Evolutionary conservation across 441 rosid genomes (phyloP), one percentile per base, ranked within the genome.

Genomic region (Populus hybrid): DNA sequence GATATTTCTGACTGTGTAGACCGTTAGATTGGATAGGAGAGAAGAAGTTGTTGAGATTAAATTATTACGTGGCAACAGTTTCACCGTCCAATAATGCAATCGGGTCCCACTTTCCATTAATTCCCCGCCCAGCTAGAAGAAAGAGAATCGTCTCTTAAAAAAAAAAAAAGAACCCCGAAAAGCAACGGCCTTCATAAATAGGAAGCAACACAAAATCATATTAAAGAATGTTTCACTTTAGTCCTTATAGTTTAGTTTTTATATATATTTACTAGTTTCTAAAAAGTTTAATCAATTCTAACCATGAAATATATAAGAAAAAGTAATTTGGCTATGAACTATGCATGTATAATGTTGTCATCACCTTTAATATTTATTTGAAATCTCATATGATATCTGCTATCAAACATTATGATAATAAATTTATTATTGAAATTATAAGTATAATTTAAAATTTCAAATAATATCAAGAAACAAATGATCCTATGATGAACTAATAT

Each of bases 1-100:
- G 59, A 50, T 50, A 1, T 50, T 1, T 16, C 6, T 50, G 18
- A 16, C 59, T 4, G 59, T 50, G 59, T 50, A 50, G 59, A 50
- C 59, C 59, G 59, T 5, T 50, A 1, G 59, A 50, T 50, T 50
- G 59, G 59, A 50, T 50, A 50, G 59, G 18, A 16, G 59, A 16
- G 59, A 16, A 16, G 59, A 5, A 4, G n/a, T 11, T 65, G 31
- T 0, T 11, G 11, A 9, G 24, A 23, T 65, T 3, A 0, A 1
- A 38, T 29, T 76, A 80, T 82, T 21, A 82, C 87, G 86, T 88
- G 93, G 88, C 90, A 84, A 87, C 88, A 83, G 79, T 82, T 84
- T 82, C 77, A 75, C 71, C 76, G 81, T 80, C 82, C 1, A 75
- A 75, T 79, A 59, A 73, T 76, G 69, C 33, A 64, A 63, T 24